Evolutionary conservation across 2,329 filamentous ascomycete genomes (phyloP), one percentile per base, ranked within the genome.

Genomic region (Neonectria ditissima): DNA sequence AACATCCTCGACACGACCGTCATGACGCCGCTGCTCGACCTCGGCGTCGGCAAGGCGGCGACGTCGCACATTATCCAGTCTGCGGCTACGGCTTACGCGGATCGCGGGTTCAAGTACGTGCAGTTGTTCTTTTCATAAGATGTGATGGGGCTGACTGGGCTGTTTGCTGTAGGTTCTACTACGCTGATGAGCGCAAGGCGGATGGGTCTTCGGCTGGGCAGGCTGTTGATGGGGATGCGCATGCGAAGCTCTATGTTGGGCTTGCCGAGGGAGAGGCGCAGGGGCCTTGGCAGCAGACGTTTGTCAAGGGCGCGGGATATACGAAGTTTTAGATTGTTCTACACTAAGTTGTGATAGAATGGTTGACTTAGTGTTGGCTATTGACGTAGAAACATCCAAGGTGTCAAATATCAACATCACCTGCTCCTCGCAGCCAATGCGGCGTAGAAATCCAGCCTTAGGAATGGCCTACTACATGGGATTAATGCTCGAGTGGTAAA

Each of bases 201-300:
- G 77, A 83, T 59, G 83, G 83, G n/a, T n/a, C n/a, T 0, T 59
- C 70, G 2, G 50, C 73, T 1, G 71, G 65, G 10, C 76, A 69
- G 13, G 62, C 56, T 0, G 74, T 84, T 47, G 72, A 77, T 53
- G 82, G 81, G 2, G 70, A 78, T n/a, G 80, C 81, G 1, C 80
- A 82, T 71, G 81, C 65, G 1, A 70, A 79, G 5, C 73, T 80
- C 14, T 85, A 80, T 63, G 66, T 70, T 8, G 68, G 81, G 53
- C 75, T 85, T n/a, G 78, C 80, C 0, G 76, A 81, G 59, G 73
- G 59, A 4, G 73, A 76, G 59, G 66, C 71, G n/a, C 81, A 84
- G 67, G 79, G 78, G 0, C 81, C 81, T 10, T 85, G 83, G 83
- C 69, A 74, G 64, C 76, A 80, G 66, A 82, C 81, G 0, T 82